These are phyloP conservation scores for Venturia carpophila DNA, from an alignment of 2,329 filamentous ascomycete genomes.

Conservation along the genomic window DNA sequence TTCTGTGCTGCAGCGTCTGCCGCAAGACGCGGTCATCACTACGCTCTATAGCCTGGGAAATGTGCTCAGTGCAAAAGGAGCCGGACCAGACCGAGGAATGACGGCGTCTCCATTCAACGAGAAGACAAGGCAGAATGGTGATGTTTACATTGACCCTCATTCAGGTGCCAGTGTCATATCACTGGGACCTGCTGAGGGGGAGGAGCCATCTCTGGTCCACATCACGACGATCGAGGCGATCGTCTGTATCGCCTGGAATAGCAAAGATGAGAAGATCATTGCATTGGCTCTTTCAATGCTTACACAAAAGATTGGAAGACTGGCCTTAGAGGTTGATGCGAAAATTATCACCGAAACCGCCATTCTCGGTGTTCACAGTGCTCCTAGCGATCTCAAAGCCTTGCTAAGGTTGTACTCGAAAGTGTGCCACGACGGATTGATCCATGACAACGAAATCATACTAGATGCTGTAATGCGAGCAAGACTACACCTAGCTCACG, in stretches of 20 bases:
- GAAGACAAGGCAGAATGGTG: slow-evolving; percentile 31
- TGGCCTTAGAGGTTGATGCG: slow-evolving; percentile 66
- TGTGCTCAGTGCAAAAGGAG: slow-evolving; percentile 67
- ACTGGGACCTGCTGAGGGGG: slow-evolving; percentile 63
- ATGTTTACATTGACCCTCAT: slow-evolving; percentile 25
- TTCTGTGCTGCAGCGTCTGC: slow-evolving; percentile 70
- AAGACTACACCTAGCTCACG: slow-evolving; percentile 67
- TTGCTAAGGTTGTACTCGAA: slow-evolving; percentile 76
- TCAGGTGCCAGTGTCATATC: slow-evolving; percentile 66
- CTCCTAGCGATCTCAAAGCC: slow-evolving; percentile 73
- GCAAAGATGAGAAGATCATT: slow-evolving; percentile 83
- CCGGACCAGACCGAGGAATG: slow-evolving; percentile 40
- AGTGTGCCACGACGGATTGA: slow-evolving; percentile 63
- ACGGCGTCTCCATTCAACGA: slow-evolving; percentile 42
- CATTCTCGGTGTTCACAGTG: slow-evolving; percentile 66
- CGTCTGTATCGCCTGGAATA: slow-evolving; percentile 75
- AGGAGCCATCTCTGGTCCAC: slow-evolving; percentile 70
- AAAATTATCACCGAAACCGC: slow-evolving; percentile 80
- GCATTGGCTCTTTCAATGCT: slow-evolving; percentile 92
- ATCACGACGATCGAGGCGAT: slow-evolving; percentile 92
- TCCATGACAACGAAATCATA: slow-evolving; percentile 59
- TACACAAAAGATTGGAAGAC: slow-evolving; percentile 85
- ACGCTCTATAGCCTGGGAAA: slow-evolving; percentile 96
- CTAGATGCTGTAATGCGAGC: slow-evolving; percentile 58
- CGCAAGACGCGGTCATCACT: slow-evolving; percentile 88